phyloP scores from a whole-genome alignment of 1,284 basidiomycete genomes.

The Leccinum ponderosum region DNA sequence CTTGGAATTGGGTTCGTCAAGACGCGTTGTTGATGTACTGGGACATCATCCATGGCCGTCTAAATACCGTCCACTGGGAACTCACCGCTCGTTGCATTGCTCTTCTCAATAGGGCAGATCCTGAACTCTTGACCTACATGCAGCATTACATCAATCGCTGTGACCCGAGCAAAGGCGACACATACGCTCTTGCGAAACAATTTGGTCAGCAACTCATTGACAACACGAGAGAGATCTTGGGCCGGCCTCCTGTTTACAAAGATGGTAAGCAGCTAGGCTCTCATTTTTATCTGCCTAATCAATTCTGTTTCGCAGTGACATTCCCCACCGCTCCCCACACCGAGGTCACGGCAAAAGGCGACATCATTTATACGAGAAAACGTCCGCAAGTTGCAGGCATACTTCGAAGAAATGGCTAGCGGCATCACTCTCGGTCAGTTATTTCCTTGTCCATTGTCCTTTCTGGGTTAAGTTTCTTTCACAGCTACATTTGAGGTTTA shows the following conservation, averaged over 20 bases:
- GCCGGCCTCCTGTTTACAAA: slow-evolving; percentile 87
- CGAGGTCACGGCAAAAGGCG: slow-evolving; percentile 90
- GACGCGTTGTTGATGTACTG: slow-evolving; percentile 96
- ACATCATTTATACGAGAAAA: slow-evolving; percentile 94
- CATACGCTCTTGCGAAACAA: slow-evolving; percentile 92
- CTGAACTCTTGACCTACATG: slow-evolving; percentile 90
- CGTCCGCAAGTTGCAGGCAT: slow-evolving; percentile 96
- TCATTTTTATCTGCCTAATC: not conserved
- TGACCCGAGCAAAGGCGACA: slow-evolving; percentile 84
- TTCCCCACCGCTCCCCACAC: slow-evolving; percentile 98
- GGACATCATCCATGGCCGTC: slow-evolving; percentile 94
- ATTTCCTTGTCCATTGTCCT: no score
- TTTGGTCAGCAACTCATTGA: slow-evolving; percentile 96
- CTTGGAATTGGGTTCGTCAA: slow-evolving; percentile 99
- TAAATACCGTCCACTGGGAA: slow-evolving; percentile 91
- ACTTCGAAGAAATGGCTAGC: slow-evolving; percentile 60
- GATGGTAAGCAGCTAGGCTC: slow-evolving; percentile 64
- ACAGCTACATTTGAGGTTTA: no score
- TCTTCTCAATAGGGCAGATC: slow-evolving; percentile 97
- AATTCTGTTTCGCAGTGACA: slow-evolving; percentile 60
- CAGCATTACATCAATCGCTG: slow-evolving; percentile 91
- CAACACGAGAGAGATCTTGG: slow-evolving; percentile 86
- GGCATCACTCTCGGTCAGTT: no score
- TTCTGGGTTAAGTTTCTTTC: no score
- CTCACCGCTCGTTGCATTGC: slow-evolving; percentile 98